phyloP scores from a whole-genome alignment of 2,329 filamentous ascomycete species.

The Cercospora sp. region DNA sequence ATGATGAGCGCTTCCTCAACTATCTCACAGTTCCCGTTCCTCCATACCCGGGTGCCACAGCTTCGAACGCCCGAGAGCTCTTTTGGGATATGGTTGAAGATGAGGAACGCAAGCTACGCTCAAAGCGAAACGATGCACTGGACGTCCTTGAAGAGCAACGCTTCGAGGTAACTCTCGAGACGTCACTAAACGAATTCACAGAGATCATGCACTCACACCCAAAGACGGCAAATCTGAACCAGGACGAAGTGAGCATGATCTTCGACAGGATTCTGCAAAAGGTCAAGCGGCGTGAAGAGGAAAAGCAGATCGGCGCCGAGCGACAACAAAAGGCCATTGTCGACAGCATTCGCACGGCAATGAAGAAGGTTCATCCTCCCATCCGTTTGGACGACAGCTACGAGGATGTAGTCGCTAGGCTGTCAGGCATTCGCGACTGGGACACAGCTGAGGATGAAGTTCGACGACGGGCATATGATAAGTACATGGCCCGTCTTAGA shows the following conservation, averaged over 20 bases:
- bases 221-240: conserved; percentile 83
- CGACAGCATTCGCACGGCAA: conserved; percentile 78
- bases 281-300: conserved; percentile 73
- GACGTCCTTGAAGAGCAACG: conserved; percentile 66
- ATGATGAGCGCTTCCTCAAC: conserved; percentile 78
- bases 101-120: conserved; percentile 65
- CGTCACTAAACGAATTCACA: conserved; percentile 85
- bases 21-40: conserved; percentile 70
- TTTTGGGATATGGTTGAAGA: conserved; percentile 97
- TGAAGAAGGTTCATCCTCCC: conserved; percentile 88
- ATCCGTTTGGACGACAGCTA: conserved; percentile 77
- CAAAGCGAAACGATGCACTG: conserved; percentile 35
- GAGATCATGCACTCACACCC: conserved; percentile 79
- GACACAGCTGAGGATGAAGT: conserved; percentile 82
- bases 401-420: conserved; percentile 78
- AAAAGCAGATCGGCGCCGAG: conserved; percentile 78
- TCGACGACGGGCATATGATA: conserved; percentile 83
- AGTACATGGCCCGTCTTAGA: conserved; percentile 82
- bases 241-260: conserved; percentile 74
- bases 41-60: conserved; percentile 36
- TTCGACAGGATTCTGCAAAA: conserved; percentile 89
- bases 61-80: conserved; percentile 68
- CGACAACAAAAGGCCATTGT: conserved; percentile 81
- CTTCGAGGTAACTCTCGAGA: conserved; percentile 85
- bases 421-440: conserved; percentile 82